Conservation (phyloP, 2,329 filamentous ascomycete genomes). For the Orbilia brochopaga region DNA sequence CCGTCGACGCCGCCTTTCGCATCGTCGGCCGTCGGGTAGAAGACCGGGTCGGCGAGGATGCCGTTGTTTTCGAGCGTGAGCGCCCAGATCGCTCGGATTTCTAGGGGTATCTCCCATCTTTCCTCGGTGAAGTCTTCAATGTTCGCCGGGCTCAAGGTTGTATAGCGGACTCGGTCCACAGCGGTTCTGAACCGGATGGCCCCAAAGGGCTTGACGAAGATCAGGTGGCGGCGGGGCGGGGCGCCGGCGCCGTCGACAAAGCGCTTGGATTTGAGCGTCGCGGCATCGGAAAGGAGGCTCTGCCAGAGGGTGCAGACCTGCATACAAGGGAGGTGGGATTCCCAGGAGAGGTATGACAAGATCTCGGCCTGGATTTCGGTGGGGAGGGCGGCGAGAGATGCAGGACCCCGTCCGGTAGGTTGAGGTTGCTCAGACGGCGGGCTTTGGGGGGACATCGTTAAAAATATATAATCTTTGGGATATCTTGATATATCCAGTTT, state of each 20-base stretch:
- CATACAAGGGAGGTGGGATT: constrained; percentile 25
- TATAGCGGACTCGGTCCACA: not conserved
- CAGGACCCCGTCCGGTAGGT: no score
- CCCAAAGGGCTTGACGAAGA: constrained; percentile 10
- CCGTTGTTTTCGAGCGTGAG: no score
- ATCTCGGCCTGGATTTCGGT: constrained; percentile 26
- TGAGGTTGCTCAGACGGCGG: no score
- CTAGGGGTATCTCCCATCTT: no score
- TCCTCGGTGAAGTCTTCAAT: no score
- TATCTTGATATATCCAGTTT: no score
- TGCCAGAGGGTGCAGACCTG: constrained; percentile 24
- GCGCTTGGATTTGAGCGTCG: constrained; percentile 3
- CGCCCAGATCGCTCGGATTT: no score
- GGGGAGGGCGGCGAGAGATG: constrained; percentile 1
- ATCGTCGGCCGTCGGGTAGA: no score
- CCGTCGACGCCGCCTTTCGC: no score
- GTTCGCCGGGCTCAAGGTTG: not conserved
- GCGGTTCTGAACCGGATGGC: not conserved
- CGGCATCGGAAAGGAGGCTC: constrained; percentile 2
- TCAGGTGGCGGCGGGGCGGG: constrained; percentile 12
- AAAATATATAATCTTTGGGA: no score
- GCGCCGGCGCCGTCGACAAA: not conserved
- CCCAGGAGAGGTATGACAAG: constrained; percentile 24
- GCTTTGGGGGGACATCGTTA: no score
- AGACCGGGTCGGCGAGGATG: no score